phyloP scores from a whole-genome alignment of 2,329 filamentous ascomycete genomes.

The Chaetomiaceae sp. region DNA sequence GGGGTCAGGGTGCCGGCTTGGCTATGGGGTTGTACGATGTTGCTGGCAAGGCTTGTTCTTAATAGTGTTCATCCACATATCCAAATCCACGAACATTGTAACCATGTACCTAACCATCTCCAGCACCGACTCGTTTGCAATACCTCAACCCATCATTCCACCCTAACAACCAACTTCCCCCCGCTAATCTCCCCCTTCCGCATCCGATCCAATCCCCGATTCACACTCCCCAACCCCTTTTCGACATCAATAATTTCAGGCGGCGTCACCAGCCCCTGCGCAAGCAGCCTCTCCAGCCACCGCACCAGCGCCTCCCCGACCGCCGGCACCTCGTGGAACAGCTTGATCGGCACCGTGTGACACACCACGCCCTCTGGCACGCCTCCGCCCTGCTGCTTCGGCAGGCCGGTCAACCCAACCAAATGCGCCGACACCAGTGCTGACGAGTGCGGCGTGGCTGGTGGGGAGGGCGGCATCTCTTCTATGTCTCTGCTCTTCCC shows the following conservation, averaged over 20 bases:
- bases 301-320: constrained; percentile 56
- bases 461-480: constrained; percentile 30
- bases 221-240: constrained; percentile 60
- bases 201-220: constrained; percentile 60
- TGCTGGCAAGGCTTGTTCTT: background rate
- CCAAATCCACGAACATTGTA: background rate
- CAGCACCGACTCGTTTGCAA: too few species aligned
- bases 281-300: constrained; percentile 64
- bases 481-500: background rate
- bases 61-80: too few species aligned
- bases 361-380: constrained; percentile 40
- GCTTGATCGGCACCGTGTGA: constrained; percentile 67
- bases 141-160: constrained; percentile 7
- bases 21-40: background rate
- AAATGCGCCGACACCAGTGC: constrained; percentile 45
- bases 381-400: constrained; percentile 42
- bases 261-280: constrained; percentile 44
- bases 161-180: constrained; percentile 57
- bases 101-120: too few species aligned
- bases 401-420: constrained; percentile 61
- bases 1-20: background rate
- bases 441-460: constrained; percentile 33
- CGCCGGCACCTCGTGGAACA: constrained; percentile 62
- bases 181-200: constrained; percentile 60
- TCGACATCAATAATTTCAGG: constrained; percentile 62